Percentiles rank a stretch among this genome's conserved stretches.
phyloP scores from a whole-genome alignment of 257 asterid species.

The Verbena officinalis region DNA sequence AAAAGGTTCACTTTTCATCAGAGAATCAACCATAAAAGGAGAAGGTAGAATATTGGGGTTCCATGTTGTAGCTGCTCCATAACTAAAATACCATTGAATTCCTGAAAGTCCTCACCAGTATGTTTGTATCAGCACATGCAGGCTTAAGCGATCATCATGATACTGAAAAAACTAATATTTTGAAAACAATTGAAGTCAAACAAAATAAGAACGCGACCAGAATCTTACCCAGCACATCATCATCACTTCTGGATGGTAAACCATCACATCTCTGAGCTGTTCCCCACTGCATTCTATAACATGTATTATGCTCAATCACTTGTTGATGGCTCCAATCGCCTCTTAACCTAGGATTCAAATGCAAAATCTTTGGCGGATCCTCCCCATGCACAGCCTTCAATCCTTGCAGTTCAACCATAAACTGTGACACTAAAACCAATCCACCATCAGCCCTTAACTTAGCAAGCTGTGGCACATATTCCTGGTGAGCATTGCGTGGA shows the following conservation, averaged over 20 bases:
- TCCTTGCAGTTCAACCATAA: constrained; percentile 92
- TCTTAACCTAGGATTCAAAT: constrained; percentile 89
- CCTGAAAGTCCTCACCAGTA: constrained; percentile 16
- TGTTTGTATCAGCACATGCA: neutral
- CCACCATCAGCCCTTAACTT: constrained; percentile 53
- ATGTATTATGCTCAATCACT: constrained; percentile 93
- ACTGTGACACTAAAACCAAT: constrained; percentile 84
- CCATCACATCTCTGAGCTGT: constrained; percentile 92
- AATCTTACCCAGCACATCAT: constrained; percentile 82
- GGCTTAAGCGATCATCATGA: constrained; percentile 20
- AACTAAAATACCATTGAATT: neutral
- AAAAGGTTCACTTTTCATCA: constrained; percentile 12
- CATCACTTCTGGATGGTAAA: constrained; percentile 68
- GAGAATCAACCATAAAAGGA: constrained; percentile 6
- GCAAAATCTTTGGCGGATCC: constrained; percentile 97
- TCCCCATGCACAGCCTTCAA: constrained; percentile 92
- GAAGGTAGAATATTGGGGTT: constrained; percentile 6
- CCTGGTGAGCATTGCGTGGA: constrained; percentile 83
- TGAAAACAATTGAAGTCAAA: constrained; percentile 6
- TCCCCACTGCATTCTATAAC: constrained; percentile 99
- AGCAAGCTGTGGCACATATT: constrained; percentile 88
- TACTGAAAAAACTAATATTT: neutral
- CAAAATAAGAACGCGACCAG: constrained; percentile 15
- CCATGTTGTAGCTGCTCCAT: constrained; percentile 1
- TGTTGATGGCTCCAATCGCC: constrained; percentile 98